Percentiles rank a stretch among this genome's conserved stretches.
Evolutionary conservation across 768 basidiomycete species (phyloP).

Genomic region (Tricholoma hemisulphureum): DNA sequence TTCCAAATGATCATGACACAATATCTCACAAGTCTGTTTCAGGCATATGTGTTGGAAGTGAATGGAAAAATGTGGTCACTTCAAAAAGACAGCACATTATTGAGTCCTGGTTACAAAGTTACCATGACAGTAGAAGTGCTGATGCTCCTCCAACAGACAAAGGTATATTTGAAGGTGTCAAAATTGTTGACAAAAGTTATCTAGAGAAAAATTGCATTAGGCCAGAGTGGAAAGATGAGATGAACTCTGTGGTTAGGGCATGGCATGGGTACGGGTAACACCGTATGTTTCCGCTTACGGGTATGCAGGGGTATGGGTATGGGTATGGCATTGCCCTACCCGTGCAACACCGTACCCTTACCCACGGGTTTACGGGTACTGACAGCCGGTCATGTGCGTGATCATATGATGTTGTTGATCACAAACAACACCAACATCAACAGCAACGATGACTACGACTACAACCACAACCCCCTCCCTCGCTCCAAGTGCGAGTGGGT

Average conservation of each 20-base stretch:
- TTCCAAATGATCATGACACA: background rate
- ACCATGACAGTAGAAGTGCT: background rate
- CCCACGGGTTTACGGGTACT: no score
- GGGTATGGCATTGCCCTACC: no score
- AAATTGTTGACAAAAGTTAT: constrained; percentile 7
- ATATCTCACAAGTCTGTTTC: background rate
- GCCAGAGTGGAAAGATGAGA: background rate
- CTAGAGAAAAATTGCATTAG: constrained; percentile 3
- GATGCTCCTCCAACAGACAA: background rate
- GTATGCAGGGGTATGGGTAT: no score
- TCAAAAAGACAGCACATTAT: background rate
- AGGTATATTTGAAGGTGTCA: constrained; percentile 1
- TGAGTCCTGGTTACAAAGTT: background rate
- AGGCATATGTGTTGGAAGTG: background rate
- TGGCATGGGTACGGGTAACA: no score
- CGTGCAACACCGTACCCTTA: no score
- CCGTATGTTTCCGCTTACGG: no score
- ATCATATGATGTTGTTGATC: no score
- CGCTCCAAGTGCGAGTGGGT: no score
- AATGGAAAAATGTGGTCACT: background rate
- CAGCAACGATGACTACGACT: no score
- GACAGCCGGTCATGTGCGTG: no score
- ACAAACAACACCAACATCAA: no score
- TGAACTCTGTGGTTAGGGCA: constrained; percentile 2
- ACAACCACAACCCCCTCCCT: no score